Percentiles rank a stretch among this genome's conserved stretches.
Conservation (phyloP, 164 flowering plant species). For the Sextonia rubra region DNA sequence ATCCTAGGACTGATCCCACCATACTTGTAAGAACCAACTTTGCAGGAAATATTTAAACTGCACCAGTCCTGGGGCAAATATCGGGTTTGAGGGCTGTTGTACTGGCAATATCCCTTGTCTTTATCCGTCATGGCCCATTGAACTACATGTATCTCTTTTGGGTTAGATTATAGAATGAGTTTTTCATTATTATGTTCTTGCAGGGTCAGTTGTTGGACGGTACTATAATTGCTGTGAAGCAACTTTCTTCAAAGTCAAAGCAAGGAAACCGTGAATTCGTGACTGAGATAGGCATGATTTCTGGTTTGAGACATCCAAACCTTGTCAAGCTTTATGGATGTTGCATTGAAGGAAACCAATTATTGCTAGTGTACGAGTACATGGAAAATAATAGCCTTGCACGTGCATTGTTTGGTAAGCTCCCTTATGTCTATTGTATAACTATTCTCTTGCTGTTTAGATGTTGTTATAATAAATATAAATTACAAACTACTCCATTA, state of each 20-base stretch:
- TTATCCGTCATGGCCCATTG: neutral
- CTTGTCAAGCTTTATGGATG: constrained; percentile 80
- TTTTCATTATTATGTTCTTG: constrained; percentile 7
- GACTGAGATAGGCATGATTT: constrained; percentile 81
- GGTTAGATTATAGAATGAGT: neutral
- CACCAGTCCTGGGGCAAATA: no score
- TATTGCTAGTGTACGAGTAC: constrained; percentile 62
- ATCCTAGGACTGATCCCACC: no score
- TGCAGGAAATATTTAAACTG: no score
- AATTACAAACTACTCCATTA: no score
- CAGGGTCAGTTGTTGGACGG: constrained; percentile 76
- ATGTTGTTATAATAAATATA: no score
- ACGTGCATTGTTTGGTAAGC: constrained; percentile 58
- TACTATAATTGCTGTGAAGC: constrained; percentile 68
- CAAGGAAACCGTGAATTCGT: constrained; percentile 85
- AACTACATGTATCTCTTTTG: neutral
- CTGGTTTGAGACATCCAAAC: constrained; percentile 70
- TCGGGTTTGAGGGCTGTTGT: no score
- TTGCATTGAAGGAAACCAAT: constrained; percentile 66
- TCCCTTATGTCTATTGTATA: neutral
- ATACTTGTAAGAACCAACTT: no score
- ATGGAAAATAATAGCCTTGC: constrained; percentile 79
- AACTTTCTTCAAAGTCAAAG: constrained; percentile 75
- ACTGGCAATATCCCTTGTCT: no score
- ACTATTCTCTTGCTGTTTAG: no score